These are phyloP conservation scores for Edaphochlamys debaryana DNA, from an alignment of 139 green algal genomes.

Conservation along the genomic window DNA sequence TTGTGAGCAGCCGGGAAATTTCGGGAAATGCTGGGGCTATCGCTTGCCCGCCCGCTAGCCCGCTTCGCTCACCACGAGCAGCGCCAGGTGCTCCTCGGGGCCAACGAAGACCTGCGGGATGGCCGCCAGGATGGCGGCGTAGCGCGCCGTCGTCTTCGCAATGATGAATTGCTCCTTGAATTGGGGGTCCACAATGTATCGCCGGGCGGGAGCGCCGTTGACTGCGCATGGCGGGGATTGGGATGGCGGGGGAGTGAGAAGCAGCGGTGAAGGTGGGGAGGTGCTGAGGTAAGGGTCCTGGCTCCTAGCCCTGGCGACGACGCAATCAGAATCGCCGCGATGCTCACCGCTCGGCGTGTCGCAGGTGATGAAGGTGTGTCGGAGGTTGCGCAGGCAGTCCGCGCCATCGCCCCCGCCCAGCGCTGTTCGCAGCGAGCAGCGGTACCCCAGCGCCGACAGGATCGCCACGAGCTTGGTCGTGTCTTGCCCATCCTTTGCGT, in stretches of 20 bases:
- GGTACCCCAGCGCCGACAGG: constrained; percentile 40
- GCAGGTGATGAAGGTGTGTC: constrained; percentile 50
- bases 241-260: neutral
- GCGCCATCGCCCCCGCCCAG: constrained; percentile 55
- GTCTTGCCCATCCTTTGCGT: constrained; percentile 25
- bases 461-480: constrained; percentile 25
- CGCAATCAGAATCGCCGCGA: no score
- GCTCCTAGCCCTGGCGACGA: no score
- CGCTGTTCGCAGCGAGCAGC: constrained; percentile 32
- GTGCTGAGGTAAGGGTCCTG: no score
- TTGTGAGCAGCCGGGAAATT: no score
- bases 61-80: constrained; percentile 28
- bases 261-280: no score
- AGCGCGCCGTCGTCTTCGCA: constrained; percentile 53
- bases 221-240: neutral
- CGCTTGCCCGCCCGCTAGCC: no score
- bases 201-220: neutral
- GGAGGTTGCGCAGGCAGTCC: constrained; percentile 61
- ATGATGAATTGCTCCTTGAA: constrained; percentile 65
- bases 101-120: constrained; percentile 63
- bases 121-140: constrained; percentile 44
- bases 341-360: neutral
- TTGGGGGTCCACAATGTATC: constrained; percentile 51
- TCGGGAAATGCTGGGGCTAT: no score
- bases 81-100: constrained; percentile 42